Conservation (phyloP, 2,329 filamentous ascomycete genomes). For the Fusarium longipes region DNA sequence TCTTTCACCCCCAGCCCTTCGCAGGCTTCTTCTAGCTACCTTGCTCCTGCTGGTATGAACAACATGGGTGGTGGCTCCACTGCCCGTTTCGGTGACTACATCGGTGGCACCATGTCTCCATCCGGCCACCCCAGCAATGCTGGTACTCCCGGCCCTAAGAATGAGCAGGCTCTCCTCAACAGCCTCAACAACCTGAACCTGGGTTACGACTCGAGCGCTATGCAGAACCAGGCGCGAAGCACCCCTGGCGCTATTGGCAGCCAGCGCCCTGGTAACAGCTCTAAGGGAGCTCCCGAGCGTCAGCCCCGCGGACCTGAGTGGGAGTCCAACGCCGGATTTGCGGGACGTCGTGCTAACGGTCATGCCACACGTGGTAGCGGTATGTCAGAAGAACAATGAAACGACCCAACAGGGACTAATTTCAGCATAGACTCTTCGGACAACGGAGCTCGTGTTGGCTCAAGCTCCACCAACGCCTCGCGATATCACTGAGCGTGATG, state of each 20-base stretch:
- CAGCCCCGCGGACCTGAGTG: conserved; percentile 74
- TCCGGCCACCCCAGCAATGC: conserved; percentile 51
- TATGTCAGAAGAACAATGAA: conserved; percentile 51
- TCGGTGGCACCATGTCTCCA: conserved; percentile 52
- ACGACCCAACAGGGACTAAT: conserved; percentile 25
- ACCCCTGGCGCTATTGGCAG: conserved; percentile 73
- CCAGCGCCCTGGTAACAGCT: conserved; percentile 63
- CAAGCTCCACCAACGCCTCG: conserved; percentile 51
- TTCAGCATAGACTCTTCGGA: conserved; percentile 55
- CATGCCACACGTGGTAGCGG: conserved; percentile 72
- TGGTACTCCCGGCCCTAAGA: conserved; percentile 54
- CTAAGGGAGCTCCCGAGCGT: conserved; percentile 65
- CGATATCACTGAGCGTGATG: conserved; percentile 52
- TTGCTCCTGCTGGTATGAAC: conserved; percentile 61
- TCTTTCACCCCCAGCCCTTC: conserved; percentile 96
- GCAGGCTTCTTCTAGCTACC: conserved; percentile 84
- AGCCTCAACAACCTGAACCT: conserved; percentile 64
- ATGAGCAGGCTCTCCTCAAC: conserved; percentile 57
- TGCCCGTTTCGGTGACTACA: conserved; percentile 61
- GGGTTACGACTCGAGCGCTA: conserved; percentile 61
- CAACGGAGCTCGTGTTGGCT: conserved; percentile 54
- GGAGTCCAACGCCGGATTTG: conserved; percentile 66
- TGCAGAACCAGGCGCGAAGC: conserved; percentile 54
- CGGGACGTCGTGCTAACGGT: conserved; percentile 67
- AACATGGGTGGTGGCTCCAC: conserved; percentile 59